Evolutionary conservation across 139 green algal genomes (phyloP).

Genomic region (Picocystis salinarum): DNA sequence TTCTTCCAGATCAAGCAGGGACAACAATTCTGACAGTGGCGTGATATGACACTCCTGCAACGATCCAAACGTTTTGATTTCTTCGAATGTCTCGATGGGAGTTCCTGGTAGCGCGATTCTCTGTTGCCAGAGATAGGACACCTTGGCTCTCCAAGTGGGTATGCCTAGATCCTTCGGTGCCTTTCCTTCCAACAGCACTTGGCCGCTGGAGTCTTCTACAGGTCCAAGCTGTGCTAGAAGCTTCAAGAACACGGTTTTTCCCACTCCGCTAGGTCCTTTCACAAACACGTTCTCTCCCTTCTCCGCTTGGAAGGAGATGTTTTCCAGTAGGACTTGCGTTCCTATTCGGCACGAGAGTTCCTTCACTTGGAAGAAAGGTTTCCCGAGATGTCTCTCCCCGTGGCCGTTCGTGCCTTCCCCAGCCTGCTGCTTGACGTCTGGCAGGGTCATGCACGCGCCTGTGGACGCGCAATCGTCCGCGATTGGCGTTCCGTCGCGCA

Average conservation of each 20-base stretch:
- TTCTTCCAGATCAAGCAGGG: slow-evolving; percentile 47
- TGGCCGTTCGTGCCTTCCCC: too few species aligned
- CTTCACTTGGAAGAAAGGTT: too few species aligned
- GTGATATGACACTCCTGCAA: slow-evolving; percentile 24
- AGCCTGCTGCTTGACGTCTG: too few species aligned
- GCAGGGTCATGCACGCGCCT: too few species aligned
- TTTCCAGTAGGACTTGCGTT: slow-evolving; percentile 14
- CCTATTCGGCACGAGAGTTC: too few species aligned
- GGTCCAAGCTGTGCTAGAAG: slow-evolving; percentile 37
- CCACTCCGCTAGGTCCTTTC: slow-evolving; percentile 42
- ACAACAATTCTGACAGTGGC: slow-evolving; percentile 42
- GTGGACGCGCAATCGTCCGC: too few species aligned
- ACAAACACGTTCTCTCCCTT: slow-evolving; percentile 38
- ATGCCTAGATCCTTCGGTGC: slow-evolving; percentile 22
- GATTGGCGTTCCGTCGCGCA: too few species aligned
- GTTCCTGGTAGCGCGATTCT: slow-evolving; percentile 23
- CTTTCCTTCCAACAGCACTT: too few species aligned
- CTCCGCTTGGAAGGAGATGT: slow-evolving; percentile 25
- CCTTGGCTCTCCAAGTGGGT: slow-evolving; percentile 20
- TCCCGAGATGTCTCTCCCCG: too few species aligned
- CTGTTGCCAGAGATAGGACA: slow-evolving; percentile 51
- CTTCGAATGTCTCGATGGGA: not conserved
- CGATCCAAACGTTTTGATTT: not conserved
- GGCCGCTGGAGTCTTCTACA: too few species aligned
- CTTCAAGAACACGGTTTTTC: slow-evolving; percentile 59